Evolutionary conservation across 768 basidiomycete species (phyloP), one percentile per base, ranked within the genome.

Genomic region (Amanita jacksonii): DNA sequence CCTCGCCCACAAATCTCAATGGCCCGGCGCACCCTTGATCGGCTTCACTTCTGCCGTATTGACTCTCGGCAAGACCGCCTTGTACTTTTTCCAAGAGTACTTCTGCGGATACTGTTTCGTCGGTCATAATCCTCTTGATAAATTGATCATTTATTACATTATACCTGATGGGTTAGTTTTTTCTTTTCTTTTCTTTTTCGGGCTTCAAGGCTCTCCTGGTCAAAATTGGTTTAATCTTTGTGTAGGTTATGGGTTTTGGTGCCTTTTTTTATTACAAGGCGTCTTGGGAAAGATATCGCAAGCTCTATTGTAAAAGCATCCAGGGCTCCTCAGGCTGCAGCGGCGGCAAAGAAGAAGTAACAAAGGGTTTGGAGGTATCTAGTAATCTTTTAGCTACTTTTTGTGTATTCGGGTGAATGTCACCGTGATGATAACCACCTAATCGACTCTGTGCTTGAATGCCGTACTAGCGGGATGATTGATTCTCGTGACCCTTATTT

Each of bases 21-120:
- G 78, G 60, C 74, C 85, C 2, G 64, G 74, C 9, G 85, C 90
- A 0, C 73, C 84, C 1, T 51, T 92, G 20, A 54, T 93, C 43
- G 91, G 88, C 3, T 85, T 91, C 54, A 67, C 74, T 13, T 70
- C 76, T 1, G 79, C 72, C 2, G 59, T 72, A n/a, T 80, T 90
- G 81, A 93, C 91, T 0, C 62, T 91, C 32, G 74, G 80, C 28
- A 93, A 94, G 66, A 94, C 91, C 2, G 57, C 78, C 5, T 69
- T 94, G n/a, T 94, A 93, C 61, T 76, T 74, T 70, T 58, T 68
- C 10, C 81, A 89, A 57, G 90, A 92, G 60, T 83, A 81, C 59
- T 88, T 69, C 55, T 88, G 86, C 58, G 69, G 72, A 2, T 78
- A 67, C 39, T 90, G 87, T 54, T 66, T 74, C 8, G 65, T 81